Evolutionary conservation across 2,329 filamentous ascomycete genomes (phyloP), one percentile per base, ranked within the genome.

Genomic region (Atkinsonella hypoxylon): DNA sequence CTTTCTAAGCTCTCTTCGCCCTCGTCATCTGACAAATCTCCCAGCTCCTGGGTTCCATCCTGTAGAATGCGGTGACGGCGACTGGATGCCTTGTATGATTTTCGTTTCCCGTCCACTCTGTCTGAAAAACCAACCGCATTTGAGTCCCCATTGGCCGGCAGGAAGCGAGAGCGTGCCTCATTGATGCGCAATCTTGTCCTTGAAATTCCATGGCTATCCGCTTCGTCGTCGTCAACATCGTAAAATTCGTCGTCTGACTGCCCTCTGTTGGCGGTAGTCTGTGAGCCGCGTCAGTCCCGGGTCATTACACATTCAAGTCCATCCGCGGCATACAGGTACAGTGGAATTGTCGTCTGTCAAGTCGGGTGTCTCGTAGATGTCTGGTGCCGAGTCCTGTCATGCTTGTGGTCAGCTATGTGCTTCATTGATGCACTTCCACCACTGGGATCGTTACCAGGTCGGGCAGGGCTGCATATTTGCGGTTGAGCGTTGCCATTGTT

Each of bases 321-420:
- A 36, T 5, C 9, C 11, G 32, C 13, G n/a, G 67, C 79, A 67
- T 72, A 91, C 87, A 51, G 83, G 87, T 51, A 89, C 72, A 45
- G 89, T 95, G 20, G 89, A 95, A 56, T 82, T 86, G 67, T 95
- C 90, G 63, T 95, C 89, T 51, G 86, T 91, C 57, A 96, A 74
- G 51, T 95, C 90, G 57, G 91, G 90, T 15, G 93, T 97, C 70
- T 97, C 91, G 74, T 96, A 97, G 61, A 95, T 88, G 63, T 97
- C 93, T 57, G 90, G 90, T 30, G 90, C 89, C 50, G 85, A 86
- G 70, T 96, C 90, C 87, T 94, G 58, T 39, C 12, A 22, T 49
- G 47, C 26, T 51, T 11, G 18, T 22, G 20, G 44, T 49, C 26
- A 56, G 64, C 55, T 64, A 59, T 39, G 34, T 47, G 53, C 48